phyloP scores from a whole-genome alignment of 495 filamentous ascomycete genomes.

The Penicillium soppii region DNA sequence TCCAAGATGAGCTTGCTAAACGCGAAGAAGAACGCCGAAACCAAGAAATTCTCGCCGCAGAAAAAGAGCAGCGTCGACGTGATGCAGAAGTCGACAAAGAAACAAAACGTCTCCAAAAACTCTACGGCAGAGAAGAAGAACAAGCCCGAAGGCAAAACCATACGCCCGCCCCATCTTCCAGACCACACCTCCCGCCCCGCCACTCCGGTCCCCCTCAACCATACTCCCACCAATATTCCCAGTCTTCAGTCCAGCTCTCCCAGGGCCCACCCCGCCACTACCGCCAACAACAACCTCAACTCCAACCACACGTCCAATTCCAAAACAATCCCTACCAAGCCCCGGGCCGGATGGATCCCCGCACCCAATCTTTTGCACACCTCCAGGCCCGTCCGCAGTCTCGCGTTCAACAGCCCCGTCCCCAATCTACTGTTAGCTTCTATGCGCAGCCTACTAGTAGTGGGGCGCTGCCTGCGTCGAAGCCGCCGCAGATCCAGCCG shows the following conservation, averaged over 20 bases:
- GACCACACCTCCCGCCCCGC: constrained; percentile 21
- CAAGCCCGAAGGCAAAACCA: constrained; percentile 31
- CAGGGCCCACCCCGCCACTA: constrained; percentile 11
- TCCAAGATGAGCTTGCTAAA: constrained; percentile 52
- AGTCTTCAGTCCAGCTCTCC: constrained; percentile 15
- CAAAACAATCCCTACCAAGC: constrained; percentile 14
- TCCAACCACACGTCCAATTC: constrained; percentile 7
- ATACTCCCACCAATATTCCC: constrained; percentile 17
- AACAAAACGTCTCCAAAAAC: constrained; percentile 72
- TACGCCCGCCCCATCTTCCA: constrained; percentile 25
- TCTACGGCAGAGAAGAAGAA: constrained; percentile 63
- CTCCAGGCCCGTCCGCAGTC: constrained; percentile 15
- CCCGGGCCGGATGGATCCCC: constrained; percentile 15
- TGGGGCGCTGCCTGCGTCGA: constrained; percentile 14
- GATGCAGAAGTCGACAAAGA: constrained; percentile 79
- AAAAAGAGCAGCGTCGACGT: constrained; percentile 61
- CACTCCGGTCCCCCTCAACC: constrained; percentile 16
- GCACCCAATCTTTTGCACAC: constrained; percentile 20
- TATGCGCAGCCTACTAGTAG: constrained; percentile 15
- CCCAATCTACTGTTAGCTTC: constrained; percentile 20
- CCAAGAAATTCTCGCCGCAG: constrained; percentile 74
- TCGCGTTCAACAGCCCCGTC: constrained; percentile 13
- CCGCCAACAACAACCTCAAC: constrained; percentile 14
- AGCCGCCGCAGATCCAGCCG: constrained; percentile 24
- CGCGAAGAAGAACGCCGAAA: constrained; percentile 68